Evolutionary conservation across 2,329 filamentous ascomycete species (phyloP).

Genomic region (Aaosphaeria pasadenensis): DNA sequence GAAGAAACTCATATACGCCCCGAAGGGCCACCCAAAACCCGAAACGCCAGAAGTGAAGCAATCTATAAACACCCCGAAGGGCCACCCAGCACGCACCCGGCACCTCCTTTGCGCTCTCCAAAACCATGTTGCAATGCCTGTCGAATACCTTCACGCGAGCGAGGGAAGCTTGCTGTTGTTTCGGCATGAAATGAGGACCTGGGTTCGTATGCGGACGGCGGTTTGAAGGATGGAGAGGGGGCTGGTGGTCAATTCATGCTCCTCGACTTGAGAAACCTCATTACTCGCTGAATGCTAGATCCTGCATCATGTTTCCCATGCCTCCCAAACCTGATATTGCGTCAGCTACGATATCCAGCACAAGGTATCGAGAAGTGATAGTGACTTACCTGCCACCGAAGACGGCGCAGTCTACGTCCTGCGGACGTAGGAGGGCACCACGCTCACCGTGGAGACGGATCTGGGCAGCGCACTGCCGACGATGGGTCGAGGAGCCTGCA

Average conservation of each 20-base stretch:
- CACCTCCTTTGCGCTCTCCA: constrained; percentile 98
- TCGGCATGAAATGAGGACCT: constrained; percentile 94
- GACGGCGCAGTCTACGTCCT: no score
- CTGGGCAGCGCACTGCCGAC: no score
- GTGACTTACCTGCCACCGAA: no score
- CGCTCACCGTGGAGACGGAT: no score
- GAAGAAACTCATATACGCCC: no score
- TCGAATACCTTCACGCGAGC: constrained; percentile 98
- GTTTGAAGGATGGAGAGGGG: constrained; percentile 94
- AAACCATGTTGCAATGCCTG: constrained; percentile 97
- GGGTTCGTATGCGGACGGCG: constrained; percentile 88
- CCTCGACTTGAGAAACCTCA: constrained; percentile 78
- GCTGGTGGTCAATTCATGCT: constrained; percentile 75
- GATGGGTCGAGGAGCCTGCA: no score
- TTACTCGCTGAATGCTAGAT: constrained; percentile 87
- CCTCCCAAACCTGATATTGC: constrained; percentile 64
- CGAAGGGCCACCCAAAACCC: no score
- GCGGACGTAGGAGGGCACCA: no score
- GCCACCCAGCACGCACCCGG: constrained; percentile 69
- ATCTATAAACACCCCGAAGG: no score
- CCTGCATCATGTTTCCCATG: constrained; percentile 97
- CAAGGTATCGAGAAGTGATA: no score
- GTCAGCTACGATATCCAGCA: constrained; percentile 50
- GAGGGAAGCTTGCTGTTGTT: constrained; percentile 96
- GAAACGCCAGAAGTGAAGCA: no score